Conservation (phyloP, 2,329 filamentous ascomycete species). For the Pseudogymnoascus sp. region DNA sequence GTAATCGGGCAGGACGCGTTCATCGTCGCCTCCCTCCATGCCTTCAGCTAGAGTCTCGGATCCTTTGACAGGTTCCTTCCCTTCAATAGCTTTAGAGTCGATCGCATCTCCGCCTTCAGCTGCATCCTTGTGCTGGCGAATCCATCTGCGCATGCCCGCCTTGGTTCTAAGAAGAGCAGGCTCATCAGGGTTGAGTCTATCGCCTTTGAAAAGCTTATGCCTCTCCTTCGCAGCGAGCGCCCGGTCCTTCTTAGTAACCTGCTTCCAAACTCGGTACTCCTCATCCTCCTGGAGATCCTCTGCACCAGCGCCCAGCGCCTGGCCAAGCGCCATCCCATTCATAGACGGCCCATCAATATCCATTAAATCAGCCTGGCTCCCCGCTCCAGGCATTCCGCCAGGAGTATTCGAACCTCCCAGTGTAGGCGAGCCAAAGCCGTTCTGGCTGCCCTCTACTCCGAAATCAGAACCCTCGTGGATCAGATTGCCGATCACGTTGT, state of each 20-base stretch:
- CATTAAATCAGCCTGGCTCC: constrained; percentile 74
- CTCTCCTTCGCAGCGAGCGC: constrained; percentile 79
- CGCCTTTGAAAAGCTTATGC: constrained; percentile 74
- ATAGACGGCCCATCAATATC: constrained; percentile 74
- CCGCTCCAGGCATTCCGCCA: constrained; percentile 52
- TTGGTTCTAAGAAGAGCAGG: constrained; percentile 79
- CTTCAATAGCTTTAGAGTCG: constrained; percentile 35
- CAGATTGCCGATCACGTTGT: constrained; percentile 50
- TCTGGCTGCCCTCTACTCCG: constrained; percentile 63
- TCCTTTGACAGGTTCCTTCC: constrained; percentile 40
- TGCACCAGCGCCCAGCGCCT: constrained; percentile 54
- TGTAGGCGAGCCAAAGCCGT: constrained; percentile 79
- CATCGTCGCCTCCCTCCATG: constrained; percentile 75
- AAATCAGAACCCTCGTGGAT: constrained; percentile 67
- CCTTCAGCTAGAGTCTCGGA: constrained; percentile 83
- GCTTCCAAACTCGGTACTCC: constrained; percentile 97
- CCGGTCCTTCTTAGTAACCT: constrained; percentile 93
- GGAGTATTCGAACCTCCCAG: constrained; percentile 69
- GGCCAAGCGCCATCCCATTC: constrained; percentile 54
- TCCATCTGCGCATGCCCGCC: constrained; percentile 80
- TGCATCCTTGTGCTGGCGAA: constrained; percentile 60
- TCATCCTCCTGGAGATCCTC: constrained; percentile 83
- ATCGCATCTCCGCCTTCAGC: constrained; percentile 35
- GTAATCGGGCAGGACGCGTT: constrained; percentile 83
- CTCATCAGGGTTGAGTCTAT: constrained; percentile 77